phyloP scores from a whole-genome alignment of 2,329 filamentous ascomycete genomes.

The Colletotrichum liriopes region DNA sequence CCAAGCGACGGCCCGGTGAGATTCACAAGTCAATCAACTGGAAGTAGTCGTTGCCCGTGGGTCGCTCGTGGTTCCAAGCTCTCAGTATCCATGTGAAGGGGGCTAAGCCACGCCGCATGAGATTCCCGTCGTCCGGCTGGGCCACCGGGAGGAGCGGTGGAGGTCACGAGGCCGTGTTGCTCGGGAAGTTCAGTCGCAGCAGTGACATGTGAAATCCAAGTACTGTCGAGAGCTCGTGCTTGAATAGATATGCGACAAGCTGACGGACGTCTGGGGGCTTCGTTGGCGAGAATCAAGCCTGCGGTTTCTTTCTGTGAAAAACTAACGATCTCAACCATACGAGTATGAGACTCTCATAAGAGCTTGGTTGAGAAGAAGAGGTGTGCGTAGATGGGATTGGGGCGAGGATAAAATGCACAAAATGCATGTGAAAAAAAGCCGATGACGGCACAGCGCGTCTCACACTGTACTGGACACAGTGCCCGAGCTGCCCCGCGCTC shows the following conservation, averaged over 20 bases:
- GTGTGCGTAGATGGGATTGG: neutral
- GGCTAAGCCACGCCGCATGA: conserved; percentile 13
- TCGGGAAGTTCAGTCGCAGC: neutral
- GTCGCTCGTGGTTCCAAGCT: neutral
- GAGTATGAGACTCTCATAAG: neutral
- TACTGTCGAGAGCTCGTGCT: neutral
- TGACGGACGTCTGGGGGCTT: neutral
- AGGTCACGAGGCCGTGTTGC: conserved; percentile 8
- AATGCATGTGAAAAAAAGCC: conserved; percentile 4
- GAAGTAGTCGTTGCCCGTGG: neutral
- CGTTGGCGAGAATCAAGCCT: neutral
- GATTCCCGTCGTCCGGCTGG: conserved; percentile 24
- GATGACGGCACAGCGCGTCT: neutral
- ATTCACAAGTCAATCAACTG: neutral
- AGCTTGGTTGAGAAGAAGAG: neutral
- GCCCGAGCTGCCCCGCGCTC: neutral
- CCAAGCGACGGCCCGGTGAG: neutral
- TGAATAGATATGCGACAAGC: neutral
- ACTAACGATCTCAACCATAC: neutral
- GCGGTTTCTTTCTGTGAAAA: neutral
- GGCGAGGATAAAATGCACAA: neutral
- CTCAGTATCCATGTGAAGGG: conserved; percentile 15
- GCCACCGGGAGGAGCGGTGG: neutral
- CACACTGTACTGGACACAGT: neutral
- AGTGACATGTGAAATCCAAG: conserved; percentile 20